Base-by-base conservation (phyloP, 768 basidiomycete genomes). In the Basidioascus undulatus region DNA sequence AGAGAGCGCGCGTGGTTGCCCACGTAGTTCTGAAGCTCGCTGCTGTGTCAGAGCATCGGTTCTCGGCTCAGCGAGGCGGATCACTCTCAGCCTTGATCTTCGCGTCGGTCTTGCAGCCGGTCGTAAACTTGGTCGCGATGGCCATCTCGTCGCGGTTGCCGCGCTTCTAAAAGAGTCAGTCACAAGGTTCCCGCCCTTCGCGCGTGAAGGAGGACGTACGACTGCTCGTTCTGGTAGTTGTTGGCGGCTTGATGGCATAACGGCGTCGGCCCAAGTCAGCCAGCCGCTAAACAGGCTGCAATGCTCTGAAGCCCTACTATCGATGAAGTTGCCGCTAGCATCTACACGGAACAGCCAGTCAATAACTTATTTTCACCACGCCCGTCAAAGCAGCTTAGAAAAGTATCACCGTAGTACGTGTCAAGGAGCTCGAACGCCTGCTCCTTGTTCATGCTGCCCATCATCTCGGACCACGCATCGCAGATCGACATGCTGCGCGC, bases 1-100 rank as follows among this genome's bases (percentile, higher is more conserved):
- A 69, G 51, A 3, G 57, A 59, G 47, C 70, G 69, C 44, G 54
- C 42, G 43, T 57, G 59, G 49, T 74, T 72, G 2, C 72, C 72
- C 2, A 48, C 49, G 45, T 62, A 67, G 36, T 63, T 53, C 1
- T 45, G 37, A 21, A 61, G 33, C 41, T 57, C 31, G 15, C 46
- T 45, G 35, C 33, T 36, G 32, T 40, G 33, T 16, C 33, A 25
- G 6, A 18, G 33, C 32, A 35, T 33, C 16, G 20, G 34, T 23
- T 42, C 21, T n/a, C n/a, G n/a, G n/a, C n/a, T n/a, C n/a, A n/a
- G n/a, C n/a, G n/a, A n/a, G n/a, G n/a, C n/a, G n/a, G n/a, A n/a
- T n/a, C n/a, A n/a, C 8, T 31, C 5, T 24, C 25, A 28, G 42
- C 35, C 47, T n/a, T 47, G 44, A 10, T 26, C 18, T 47, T 39